These are phyloP conservation scores for Acacia crassicarpa DNA, from an alignment of 306 rosid species.

Conservation along the genomic window DNA sequence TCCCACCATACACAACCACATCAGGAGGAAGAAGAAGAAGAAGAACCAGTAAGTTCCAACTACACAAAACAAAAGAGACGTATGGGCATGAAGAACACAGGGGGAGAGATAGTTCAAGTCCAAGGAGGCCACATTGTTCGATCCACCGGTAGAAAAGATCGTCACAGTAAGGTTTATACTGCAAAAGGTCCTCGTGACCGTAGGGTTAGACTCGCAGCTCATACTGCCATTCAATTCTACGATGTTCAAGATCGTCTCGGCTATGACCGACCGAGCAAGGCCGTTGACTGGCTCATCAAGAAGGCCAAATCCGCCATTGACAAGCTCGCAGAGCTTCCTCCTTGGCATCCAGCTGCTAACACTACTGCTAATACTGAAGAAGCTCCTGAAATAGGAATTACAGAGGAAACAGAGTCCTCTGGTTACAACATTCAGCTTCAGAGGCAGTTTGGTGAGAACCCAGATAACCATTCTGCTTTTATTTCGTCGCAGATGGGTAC, in stretches of 20 bases:
- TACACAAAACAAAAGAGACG: neutral
- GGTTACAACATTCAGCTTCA: conserved; percentile 64
- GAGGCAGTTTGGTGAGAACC: conserved; percentile 45
- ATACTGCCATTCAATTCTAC: conserved; percentile 85
- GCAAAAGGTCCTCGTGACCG: conserved; percentile 86
- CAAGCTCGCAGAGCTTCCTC: conserved; percentile 80
- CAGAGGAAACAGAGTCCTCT: conserved; percentile 66
- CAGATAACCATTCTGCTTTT: conserved; percentile 45
- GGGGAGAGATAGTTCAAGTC: conserved; percentile 82
- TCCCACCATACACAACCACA: conserved; percentile 25
- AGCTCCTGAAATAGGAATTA: conserved; percentile 42
- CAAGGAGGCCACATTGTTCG: conserved; percentile 94
- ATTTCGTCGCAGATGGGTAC: conserved; percentile 43
- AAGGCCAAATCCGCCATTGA: conserved; percentile 79
- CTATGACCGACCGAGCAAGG: conserved; percentile 86
- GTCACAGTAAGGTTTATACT: conserved; percentile 80
- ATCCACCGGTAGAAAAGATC: conserved; percentile 75
- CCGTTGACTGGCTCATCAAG: conserved; percentile 91
- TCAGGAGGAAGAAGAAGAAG: neutral
- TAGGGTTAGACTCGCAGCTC: conserved; percentile 76
- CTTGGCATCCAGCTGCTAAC: conserved; percentile 55
- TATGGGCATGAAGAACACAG: conserved; percentile 80
- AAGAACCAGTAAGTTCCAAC: neutral
- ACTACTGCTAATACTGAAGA: neutral
- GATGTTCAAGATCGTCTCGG: conserved; percentile 92